Base-by-base conservation (phyloP, 1,284 basidiomycete species). In the Hymenochaete sp. region DNA sequence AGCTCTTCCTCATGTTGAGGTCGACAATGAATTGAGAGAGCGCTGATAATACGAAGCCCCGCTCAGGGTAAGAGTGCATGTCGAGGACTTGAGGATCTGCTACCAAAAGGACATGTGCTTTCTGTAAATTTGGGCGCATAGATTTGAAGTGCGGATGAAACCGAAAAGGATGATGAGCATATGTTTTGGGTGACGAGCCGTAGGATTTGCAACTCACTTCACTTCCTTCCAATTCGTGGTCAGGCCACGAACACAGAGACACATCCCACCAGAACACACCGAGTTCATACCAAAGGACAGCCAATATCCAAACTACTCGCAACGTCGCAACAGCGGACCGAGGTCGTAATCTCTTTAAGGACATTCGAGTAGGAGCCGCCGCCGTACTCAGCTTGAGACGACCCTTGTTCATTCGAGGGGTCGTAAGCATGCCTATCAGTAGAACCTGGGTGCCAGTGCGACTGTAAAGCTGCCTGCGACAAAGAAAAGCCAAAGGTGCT, bases 11-110 rank as follows among this genome's bases (percentile, higher is more conserved):
- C 57, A 91, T 66, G 54, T 82, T 82, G 40, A 81, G 62, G 56
- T 89, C 79, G 52, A 78, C 75, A 42, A 81, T 60, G 48, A 71
- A 64, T 51, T 76, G 73, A 28, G 70, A 67, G 35, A 80, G 45
- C 19, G 56, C 56, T 53, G 62, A 67, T 53, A 68, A 54, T 58
- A 70, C 61, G 38, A 61, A 57, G 49, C 58, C 60, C 37, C 60
- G 66, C 36, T 61, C 67, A 51, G 60, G 68, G 59, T 66, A 70
- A 38, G 67, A 65, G 31, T 59, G 63, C 51, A 67, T 59, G 55
- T 81, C 75, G 22, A 79, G 73, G 13, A 92, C 69, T 59, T 92
- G 88, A 1, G 86, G 75, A 57, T 93, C 89, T 3, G 87, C 76
- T 16, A 91, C 57, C 42, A 93, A 67, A 11, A 91, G 68, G 22